These are phyloP conservation scores for Colletotrichum sublineola DNA, from an alignment of 2,329 filamentous ascomycete species.

Conservation along the genomic window DNA sequence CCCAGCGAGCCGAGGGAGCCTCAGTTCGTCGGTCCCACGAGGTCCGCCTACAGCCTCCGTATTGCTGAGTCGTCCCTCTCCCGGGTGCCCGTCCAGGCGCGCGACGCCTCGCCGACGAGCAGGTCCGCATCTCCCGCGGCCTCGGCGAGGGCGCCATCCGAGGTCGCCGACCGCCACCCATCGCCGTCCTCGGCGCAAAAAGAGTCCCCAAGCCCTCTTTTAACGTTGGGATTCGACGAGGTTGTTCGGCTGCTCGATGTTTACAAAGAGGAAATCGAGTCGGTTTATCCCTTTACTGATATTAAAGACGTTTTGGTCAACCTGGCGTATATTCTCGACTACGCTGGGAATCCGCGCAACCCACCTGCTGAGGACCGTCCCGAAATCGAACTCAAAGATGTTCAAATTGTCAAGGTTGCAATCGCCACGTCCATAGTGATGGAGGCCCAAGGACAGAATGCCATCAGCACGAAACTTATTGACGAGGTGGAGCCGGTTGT, in stretches of 20 bases:
- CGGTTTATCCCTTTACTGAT: slow-evolving; percentile 53
- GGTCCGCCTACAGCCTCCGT: slow-evolving; percentile 52
- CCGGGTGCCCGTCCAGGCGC: slow-evolving; percentile 51
- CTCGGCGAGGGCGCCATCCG: slow-evolving; percentile 45
- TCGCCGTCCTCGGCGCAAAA: slow-evolving; percentile 26
- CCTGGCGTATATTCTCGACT: slow-evolving; percentile 47
- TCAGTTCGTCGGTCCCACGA: slow-evolving; percentile 54
- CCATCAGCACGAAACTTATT: slow-evolving; percentile 48
- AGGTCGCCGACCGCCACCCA: slow-evolving; percentile 35
- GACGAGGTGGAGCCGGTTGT: slow-evolving; percentile 49
- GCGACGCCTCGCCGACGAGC: slow-evolving; percentile 46
- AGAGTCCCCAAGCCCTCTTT: slow-evolving; percentile 18
- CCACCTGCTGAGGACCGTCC: slow-evolving; percentile 13
- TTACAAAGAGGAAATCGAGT: slow-evolving; percentile 57
- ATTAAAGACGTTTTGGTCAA: slow-evolving; percentile 47
- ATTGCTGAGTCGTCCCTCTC: slow-evolving; percentile 54
- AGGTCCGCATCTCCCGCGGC: slow-evolving; percentile 38
- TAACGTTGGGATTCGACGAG: slow-evolving; percentile 44
- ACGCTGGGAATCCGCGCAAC: slow-evolving; percentile 41
- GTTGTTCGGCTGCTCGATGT: slow-evolving; percentile 51
- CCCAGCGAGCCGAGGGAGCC: slow-evolving; percentile 49
- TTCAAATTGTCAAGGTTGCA: slow-evolving; percentile 52
- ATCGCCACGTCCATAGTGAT: slow-evolving; percentile 51
- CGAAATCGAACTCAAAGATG: slow-evolving; percentile 45
- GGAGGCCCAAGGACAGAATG: slow-evolving; percentile 50